Evolutionary conservation across 2,329 filamentous ascomycete genomes (phyloP), one percentile per base, ranked within the genome.

Genomic region (Penicillium sp.): DNA sequence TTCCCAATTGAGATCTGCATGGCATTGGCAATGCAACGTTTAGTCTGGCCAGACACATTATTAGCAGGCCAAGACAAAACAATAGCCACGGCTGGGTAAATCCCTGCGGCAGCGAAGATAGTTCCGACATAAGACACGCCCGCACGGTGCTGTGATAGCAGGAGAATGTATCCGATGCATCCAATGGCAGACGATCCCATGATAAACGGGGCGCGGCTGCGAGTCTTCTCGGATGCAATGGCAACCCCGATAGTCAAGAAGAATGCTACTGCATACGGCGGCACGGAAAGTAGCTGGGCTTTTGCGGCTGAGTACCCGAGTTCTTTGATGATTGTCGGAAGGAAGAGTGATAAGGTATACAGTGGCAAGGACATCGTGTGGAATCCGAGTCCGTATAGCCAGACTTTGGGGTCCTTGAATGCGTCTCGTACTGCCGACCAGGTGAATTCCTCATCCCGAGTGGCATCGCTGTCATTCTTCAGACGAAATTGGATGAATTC

Each of bases 1-100:
- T 86, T 87, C 0, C 83, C 84, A 44, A 87, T 82, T 9, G 79
- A 83, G 50, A 87, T 86, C 57, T 86, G 83, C 77, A 87, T 80
- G 0, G 80, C 84, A 42, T 83, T 85, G 2, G 80, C 81, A 4
- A 82, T 80, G 1, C 80, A 81, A 1, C 84, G 74, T 65, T 87
- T 87, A 0, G 82, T 85, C 65, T 86, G 82, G 0, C 82, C 82
- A 0, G 80, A 82, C 0, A 87, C 81, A 51, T 87, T 87, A 63
- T 84, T 85, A 2, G 83, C 83, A 0, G 83, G 81, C 83, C 84
- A 87, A 1, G 79, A 81, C 0, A 87, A 71, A 0, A 81, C 77
- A 2, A 85, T 74, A 0, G 82, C 81, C 0, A 69, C 77, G 0
- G 80, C 77, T 0, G 48, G 48, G 28, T 50, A 50, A n/a, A 50